Evolutionary conservation across 2,329 filamentous ascomycete genomes (phyloP), one percentile per base, ranked within the genome.

Genomic region (Bipolaris gigantea): DNA sequence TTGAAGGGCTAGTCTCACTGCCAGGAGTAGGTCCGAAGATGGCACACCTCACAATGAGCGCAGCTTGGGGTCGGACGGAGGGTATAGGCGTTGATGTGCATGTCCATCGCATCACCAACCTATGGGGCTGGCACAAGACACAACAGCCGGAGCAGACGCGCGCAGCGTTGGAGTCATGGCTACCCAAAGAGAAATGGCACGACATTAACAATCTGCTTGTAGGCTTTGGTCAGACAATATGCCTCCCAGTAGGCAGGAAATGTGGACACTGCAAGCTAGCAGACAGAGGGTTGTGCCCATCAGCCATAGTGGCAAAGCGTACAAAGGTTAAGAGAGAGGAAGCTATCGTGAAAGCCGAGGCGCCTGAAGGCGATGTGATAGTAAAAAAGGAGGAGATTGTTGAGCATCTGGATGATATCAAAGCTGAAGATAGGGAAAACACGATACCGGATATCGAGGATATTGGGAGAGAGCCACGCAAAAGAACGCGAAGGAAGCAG

Each of bases 41-140:
- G 92, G 92, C 88, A 11, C 92, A 94, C 73, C 83, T 97, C 19
- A 93, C 89, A 71, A 84, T 96, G 78, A 88, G 87, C 42, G 88
- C 88, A 0, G 90, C 88, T 67, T 82, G 88, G 88, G 85, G 85
- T 2, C 78, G 81, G 40, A 81, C 85, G 45, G 81, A 87, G 62
- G 92, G 92, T 7, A 96, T 97, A 60, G 92, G 92, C 23, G 92
- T 97, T 44, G 92, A 97, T 73, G 92, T 96, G 5, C 92, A 97
- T 75, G 92, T 97, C 3, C 92, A 96, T 76, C 88, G 92, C 50
- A 95, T 97, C 75, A 93, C 91, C 47, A 96, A 96, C 76, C 79
- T 96, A 25, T 96, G 92, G 92, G 89, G 90, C 3, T 97, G 92
- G 92, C 85, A 95, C 72, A 85, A 84, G 72, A 93, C 89, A 2